Percentiles rank a stretch among this genome's conserved stretches.
These are phyloP conservation scores for Pythium myriotylum DNA, from an alignment of 352 stramenopile genomes.

Conservation along the genomic window DNA sequence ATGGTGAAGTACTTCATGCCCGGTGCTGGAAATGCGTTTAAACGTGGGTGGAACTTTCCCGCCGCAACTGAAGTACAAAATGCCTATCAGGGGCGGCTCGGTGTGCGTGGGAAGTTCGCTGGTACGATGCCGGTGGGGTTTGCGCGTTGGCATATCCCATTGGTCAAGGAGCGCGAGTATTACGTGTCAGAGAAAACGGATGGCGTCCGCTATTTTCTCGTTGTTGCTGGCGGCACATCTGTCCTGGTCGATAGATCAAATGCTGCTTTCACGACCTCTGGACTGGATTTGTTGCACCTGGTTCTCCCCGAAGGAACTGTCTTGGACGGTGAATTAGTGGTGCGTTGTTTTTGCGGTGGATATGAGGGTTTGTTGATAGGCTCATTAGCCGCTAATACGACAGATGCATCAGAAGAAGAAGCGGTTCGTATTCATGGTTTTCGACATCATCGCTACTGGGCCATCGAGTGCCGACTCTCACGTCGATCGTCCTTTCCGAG, in stretches of 20 bases:
- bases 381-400: slow-evolving; percentile 2
- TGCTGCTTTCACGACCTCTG: slow-evolving; percentile 74
- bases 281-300: slow-evolving; percentile 75
- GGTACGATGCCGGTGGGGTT: slow-evolving; percentile 92
- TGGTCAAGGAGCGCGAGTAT: slow-evolving; percentile 86
- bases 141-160: slow-evolving; percentile 86
- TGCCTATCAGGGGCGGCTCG: slow-evolving; percentile 72
- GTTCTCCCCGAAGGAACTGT: slow-evolving; percentile 87
- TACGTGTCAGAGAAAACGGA: slow-evolving; percentile 92
- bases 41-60: slow-evolving; percentile 72
- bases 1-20: slow-evolving; percentile 89
- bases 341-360: slow-evolving; percentile 39
- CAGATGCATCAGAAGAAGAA: slow-evolving; percentile 84
- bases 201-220: slow-evolving; percentile 90
- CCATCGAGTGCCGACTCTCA: slow-evolving; percentile 68
- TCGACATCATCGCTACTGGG: slow-evolving; percentile 88
- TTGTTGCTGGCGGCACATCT: slow-evolving; percentile 68
- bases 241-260: slow-evolving; percentile 84
- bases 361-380: slow-evolving; percentile 1
- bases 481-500: slow-evolving; percentile 80
- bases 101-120: slow-evolving; percentile 81
- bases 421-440: slow-evolving; percentile 89
- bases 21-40: slow-evolving; percentile 77
- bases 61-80: slow-evolving; percentile 79
- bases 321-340: slow-evolving; percentile 88